These are phyloP conservation scores for Diaporthe vaccinii DNA, from an alignment of 2,329 filamentous ascomycete species.

Conservation along the genomic window DNA sequence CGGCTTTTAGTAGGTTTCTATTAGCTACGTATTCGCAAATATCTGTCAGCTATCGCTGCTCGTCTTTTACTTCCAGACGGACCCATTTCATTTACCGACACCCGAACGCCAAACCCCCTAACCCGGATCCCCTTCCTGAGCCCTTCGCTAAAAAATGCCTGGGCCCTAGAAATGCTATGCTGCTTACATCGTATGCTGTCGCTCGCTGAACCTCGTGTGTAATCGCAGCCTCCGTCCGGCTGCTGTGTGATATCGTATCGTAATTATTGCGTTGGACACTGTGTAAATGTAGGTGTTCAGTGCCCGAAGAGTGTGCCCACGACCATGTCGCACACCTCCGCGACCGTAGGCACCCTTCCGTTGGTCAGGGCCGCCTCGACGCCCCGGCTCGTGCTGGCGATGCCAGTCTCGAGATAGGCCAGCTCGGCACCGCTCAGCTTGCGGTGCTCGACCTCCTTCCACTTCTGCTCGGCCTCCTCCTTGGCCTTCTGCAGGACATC, in stretches of 20 bases:
- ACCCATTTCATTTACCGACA: conserved; percentile 13
- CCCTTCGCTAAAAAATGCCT: conserved; percentile 13
- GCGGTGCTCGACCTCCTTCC: conserved; percentile 75
- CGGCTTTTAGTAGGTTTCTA: conserved; percentile 20
- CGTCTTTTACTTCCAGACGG: conserved; percentile 16
- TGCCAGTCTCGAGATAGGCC: conserved; percentile 69
- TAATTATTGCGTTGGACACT: conserved; percentile 7
- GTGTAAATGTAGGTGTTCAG: conserved; percentile 42
- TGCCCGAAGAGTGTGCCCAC: conserved; percentile 58
- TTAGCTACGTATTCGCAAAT: conserved; percentile 16
- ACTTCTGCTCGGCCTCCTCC: conserved; percentile 78
- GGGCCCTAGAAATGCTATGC: conserved; percentile 3
- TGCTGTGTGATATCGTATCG: conserved; percentile 13
- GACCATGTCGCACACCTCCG: conserved; percentile 61
- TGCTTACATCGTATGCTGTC: conserved; percentile 10
- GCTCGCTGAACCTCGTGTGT: background rate
- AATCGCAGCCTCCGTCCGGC: background rate
- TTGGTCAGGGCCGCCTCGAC: conserved; percentile 52
- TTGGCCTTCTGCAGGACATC: conserved; percentile 76
- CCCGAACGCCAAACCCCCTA: conserved; percentile 13
- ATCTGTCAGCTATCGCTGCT: conserved; percentile 8
- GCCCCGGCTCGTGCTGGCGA: conserved; percentile 50
- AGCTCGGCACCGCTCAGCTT: conserved; percentile 68
- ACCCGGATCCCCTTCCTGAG: background rate
- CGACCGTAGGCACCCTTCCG: conserved; percentile 54